These are phyloP conservation scores for Laetiporus sulphureus DNA, from an alignment of 1,284 basidiomycete species.

Conservation along the genomic window DNA sequence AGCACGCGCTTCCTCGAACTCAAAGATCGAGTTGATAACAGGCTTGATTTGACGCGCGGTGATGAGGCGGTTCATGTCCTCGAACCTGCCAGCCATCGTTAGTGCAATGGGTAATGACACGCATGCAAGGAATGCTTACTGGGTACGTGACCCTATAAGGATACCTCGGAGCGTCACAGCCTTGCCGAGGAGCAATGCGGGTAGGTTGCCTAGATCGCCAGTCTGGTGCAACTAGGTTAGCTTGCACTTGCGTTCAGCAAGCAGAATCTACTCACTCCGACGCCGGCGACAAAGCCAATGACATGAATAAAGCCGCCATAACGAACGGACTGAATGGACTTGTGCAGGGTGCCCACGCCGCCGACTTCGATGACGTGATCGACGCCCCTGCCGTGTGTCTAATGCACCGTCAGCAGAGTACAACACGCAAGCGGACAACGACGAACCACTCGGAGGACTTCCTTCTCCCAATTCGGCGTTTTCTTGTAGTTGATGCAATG, in stretches of 20 bases:
- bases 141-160: constrained; percentile 27
- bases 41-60: constrained; percentile 27
- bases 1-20: constrained; percentile 29
- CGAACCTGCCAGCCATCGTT: constrained; percentile 5
- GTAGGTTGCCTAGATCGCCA: constrained; percentile 12
- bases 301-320: constrained; percentile 33
- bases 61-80: constrained; percentile 31
- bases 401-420: not conserved
- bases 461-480: constrained; percentile 35
- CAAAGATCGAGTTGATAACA: constrained; percentile 34
- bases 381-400: constrained; percentile 33
- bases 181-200: constrained; percentile 12
- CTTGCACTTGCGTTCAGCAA: not conserved
- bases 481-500: constrained; percentile 33
- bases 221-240: constrained; percentile 3
- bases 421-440: not conserved
- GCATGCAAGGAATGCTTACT: constrained; percentile 13
- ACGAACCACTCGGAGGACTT: constrained; percentile 24
- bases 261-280: constrained; percentile 4
- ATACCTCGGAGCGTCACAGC: constrained; percentile 24
- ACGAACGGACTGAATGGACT: constrained; percentile 29
- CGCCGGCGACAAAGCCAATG: constrained; percentile 33
- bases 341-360: constrained; percentile 33
- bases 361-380: constrained; percentile 39
- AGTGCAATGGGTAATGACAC: not conserved